Evolutionary conservation across 163 green algal species (phyloP), one percentile per base, ranked within the genome.

Genomic region (Trebouxia gelatinosa): DNA sequence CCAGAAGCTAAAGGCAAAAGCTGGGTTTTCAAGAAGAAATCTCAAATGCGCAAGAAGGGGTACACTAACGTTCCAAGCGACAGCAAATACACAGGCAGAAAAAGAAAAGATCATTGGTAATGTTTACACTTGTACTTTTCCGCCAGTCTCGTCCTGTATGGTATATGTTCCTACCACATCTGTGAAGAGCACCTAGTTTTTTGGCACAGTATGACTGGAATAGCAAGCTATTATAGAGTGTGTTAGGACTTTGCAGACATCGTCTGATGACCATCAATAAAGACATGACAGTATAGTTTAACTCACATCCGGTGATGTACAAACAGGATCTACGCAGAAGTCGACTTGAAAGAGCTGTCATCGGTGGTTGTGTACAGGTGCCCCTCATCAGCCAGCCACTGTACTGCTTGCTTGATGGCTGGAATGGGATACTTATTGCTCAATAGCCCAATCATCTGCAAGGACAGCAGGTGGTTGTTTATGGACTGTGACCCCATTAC

Each of bases 21-120:
- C 1, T 98, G 94, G 94, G 87, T 98, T n/a, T 43, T 95, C n/a
- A 93, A 92, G 62, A 98, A 97, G 82, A 98, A 98, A 87, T 85
- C 89, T 32, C 90, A 95, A 80, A 92, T 92, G 87, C 80, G 93
- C 43, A 81, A 84, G 37, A 89, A 91, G 31, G 94, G 95, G 5
- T 89, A 93, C 83, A 88, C 81, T 0, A 78, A 81, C 29, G 87
- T 96, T 38, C 91, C 91, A 1, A 70, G 81, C 23, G 94, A 97
- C 84, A 92, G 75, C 54, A 97, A 95, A 77, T 98, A 97, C 86
- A 97, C 94, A 1, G 94, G 82, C 3, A 84, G 94, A 51, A 98
- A 98, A 80, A 81, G 94, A 16, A 95, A 93, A 51, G 50, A 48
- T 43, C 40, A 62, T 3, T 76, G 68, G 68, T 76, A 59, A n/a